Evolutionary conservation across 192 early-diverging fungal species (phyloP).

Genomic region (Coemansia sp.): DNA sequence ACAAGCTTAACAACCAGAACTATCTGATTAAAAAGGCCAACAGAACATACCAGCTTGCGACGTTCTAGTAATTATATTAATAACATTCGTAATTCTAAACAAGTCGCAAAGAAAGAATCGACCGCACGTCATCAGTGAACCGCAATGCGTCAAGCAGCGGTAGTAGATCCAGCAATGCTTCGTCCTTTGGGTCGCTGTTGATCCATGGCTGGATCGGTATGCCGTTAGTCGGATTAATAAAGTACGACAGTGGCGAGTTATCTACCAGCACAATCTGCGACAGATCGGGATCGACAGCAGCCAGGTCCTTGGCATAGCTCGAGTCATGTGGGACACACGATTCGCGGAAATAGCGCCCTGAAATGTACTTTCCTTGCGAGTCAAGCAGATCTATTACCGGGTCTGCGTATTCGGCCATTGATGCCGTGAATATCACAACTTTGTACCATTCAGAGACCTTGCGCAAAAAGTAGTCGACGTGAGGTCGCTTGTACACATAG

Average conservation of each 20-base stretch:
- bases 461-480: slow-evolving; percentile 60
- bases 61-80: slow-evolving; percentile 18
- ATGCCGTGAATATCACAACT: slow-evolving; percentile 72
- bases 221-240: slow-evolving; percentile 68
- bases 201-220: slow-evolving; percentile 70
- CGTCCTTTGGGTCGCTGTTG: slow-evolving; percentile 64
- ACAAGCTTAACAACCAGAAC: slow-evolving; percentile 70
- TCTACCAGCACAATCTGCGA: slow-evolving; percentile 67
- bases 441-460: slow-evolving; percentile 60
- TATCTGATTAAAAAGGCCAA: slow-evolving; percentile 71
- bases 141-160: slow-evolving; percentile 58
- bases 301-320: slow-evolving; percentile 68
- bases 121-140: slow-evolving; percentile 65
- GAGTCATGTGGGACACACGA: slow-evolving; percentile 61
- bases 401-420: slow-evolving; percentile 67
- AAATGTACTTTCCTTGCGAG: slow-evolving; percentile 56
- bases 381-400: slow-evolving; percentile 62
- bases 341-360: slow-evolving; percentile 64
- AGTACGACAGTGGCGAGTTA: slow-evolving; percentile 72
- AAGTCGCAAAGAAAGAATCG: slow-evolving; percentile 46
- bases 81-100: slow-evolving; percentile 14
- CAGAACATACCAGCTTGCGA: slow-evolving; percentile 59
- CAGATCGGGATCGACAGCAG: slow-evolving; percentile 60
- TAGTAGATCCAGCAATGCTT: slow-evolving; percentile 60
- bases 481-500: slow-evolving; percentile 63